Base-by-base conservation (phyloP, 2,329 filamentous ascomycete genomes). In the Fusarium hostae region DNA sequence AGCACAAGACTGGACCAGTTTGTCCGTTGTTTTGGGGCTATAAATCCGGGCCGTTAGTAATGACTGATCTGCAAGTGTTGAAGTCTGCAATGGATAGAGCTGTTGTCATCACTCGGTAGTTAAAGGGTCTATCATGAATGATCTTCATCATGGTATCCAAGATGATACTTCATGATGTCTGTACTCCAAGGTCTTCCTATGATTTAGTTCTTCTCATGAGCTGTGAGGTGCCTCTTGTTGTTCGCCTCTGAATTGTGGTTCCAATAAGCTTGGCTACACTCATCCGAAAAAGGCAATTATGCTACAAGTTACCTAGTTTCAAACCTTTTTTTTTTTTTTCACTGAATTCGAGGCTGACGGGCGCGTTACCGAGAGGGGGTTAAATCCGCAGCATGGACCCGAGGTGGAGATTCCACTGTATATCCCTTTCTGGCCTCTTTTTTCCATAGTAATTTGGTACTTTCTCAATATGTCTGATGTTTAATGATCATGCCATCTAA, bases 261-360 rank as follows among this genome's bases (percentile, higher is more conserved):
- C 63, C 41, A 18, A 48, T 37, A 54, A 67, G 63, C 63, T 68
- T 68, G 57, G 43, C 63, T 41, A 35, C 30, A 41, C 44, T 40
- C 28, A 43, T 20, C 63, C 65, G 55, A 68, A 68, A 68, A 22
- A 63, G 65, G 65, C 44, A 68, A 68, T 57, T 58, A 67, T 61
- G 35, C 55, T 68, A 41, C 55, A 56, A 51, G 63, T 50, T 56
- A 62, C 63, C 48, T 67, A 67, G 64, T 63, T 68, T 41, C 48
- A 50, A 68, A 62, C 28, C 43, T 50, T 41, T 68, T 48, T 22
- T 32, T 41, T 5, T 26, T n/a, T 22, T 20, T 11, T 1, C 34
- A 40, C 66, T 47, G 37, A 58, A 72, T 63, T 60, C 58, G 73
- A 75, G 73, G 73, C 73, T 75, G 72, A 75, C 70, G 68, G 65